Evolutionary conservation across 805 yeast genomes (phyloP), one percentile per base, ranked within the genome.

Genomic region (Scheffersomyces spartinae): DNA sequence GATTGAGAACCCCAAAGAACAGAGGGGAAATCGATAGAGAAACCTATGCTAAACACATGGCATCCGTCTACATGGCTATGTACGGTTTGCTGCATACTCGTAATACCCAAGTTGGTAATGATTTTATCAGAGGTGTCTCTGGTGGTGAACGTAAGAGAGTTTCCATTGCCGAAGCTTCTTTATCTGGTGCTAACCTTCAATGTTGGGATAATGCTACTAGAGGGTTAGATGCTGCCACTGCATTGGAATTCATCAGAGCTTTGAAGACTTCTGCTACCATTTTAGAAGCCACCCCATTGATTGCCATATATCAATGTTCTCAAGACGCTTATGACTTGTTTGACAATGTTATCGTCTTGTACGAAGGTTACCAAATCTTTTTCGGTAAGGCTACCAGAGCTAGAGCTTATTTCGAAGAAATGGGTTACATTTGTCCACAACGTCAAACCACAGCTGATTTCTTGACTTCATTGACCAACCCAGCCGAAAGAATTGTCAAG

Each of bases 131-230:
- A 47, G 82, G 82, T 49, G 71, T 74, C 23, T 72, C 80, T 18
- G 82, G 82, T 42, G 82, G 82, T 52, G 79, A 74, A 52, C 55
- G 82, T 39, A 74, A 74, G 52, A 69, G 82, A 55, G 80, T 74
- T 13, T 71, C 80, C 4, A 65, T 74, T 38, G 81, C 76, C 3
- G 82, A 74, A 47, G 78, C 70, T 3, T 61, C 68, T 39, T 61
- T 68, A 17, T 55, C 66, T 41, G 58, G 67, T 27, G 74, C 68
- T 6, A 53, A 69, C 5, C 55, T 72, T 13, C 71, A 60, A 36
- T 71, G 78, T 34, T 74, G 74, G 69, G 82, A 74, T 52, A 74
- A 74, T 38, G 75, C 80, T 13, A 74, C 82, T 10, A 63, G 81
- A 49, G 82, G 82, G 47, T 57, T 74, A 36, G 82, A 74, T 51